Evolutionary conservation across 179 eudicot genomes (phyloP), one percentile per base, ranked within the genome.

Genomic region (Pouteria campechiana): DNA sequence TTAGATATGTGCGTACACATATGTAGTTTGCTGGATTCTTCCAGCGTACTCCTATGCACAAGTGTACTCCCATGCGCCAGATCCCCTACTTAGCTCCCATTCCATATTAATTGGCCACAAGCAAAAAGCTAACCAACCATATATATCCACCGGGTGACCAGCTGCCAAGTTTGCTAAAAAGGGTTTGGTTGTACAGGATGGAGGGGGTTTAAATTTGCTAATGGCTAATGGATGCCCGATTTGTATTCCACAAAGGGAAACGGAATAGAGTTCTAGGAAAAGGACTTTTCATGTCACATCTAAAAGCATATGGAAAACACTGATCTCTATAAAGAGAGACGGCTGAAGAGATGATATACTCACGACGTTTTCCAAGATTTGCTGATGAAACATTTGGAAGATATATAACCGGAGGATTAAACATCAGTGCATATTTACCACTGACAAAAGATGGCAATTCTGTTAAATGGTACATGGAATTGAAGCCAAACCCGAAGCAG

Each of bases 401-500:
- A 64, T 87, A 87, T 44, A 69, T 60, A 34, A 96, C 92, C 70
- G 87, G 99, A 44, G 99, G 99, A 73, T 92, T 96, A 70, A 92
- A 92, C 47, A 92, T 34, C 7, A 92, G 94, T 52, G 78, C 81
- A 65, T 87, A 71, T 53, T 92, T 92, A 36, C 81, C 96, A 61
- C 99, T 92, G 58, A 92, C 94, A 67, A 92, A 92, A 35, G 99
- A 92, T 36, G 99, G 99, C 61, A 92, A 71, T 55, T 92, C 99
- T 8, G 99, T 92, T 38, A 92, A 57, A 78, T 92, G 99, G 65
- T 92, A 92, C 57, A 92, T 96, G 17, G 99, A 87, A 68, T 92
- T 92, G 78, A 92, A 92, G 51, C 99, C 99, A 53, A 92, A 90
- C 98, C 98, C 98, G 46, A 90, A 90, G 9, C 98, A 90, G 14